Conservation (phyloP, 306 rosid species). For the Parietaria judaica region DNA sequence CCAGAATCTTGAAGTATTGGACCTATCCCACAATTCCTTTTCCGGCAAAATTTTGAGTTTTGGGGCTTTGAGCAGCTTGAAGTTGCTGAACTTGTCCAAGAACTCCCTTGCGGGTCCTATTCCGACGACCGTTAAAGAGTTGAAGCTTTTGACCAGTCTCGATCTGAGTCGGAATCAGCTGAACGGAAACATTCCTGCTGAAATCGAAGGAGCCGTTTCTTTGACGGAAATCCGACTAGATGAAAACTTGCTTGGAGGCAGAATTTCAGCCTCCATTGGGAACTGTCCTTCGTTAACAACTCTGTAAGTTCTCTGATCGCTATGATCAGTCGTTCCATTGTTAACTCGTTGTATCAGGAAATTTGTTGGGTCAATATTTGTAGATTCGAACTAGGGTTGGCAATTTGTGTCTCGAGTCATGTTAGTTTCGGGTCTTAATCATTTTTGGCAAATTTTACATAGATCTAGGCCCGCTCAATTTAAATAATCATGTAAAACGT, state of each 20-base stretch:
- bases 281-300: slow-evolving; percentile 64
- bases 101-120: slow-evolving; percentile 68
- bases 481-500: too few species aligned
- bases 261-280: slow-evolving; percentile 59
- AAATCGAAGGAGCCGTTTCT: slow-evolving; percentile 55
- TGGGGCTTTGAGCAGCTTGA: slow-evolving; percentile 56
- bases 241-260: slow-evolving; percentile 56
- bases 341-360: neutral
- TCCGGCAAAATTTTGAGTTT: slow-evolving; percentile 58
- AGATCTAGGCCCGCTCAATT: too few species aligned
- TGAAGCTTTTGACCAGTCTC: slow-evolving; percentile 49
- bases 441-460: too few species aligned
- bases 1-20: slow-evolving; percentile 58
- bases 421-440: too few species aligned
- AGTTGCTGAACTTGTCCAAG: slow-evolving; percentile 49
- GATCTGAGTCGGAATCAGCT: slow-evolving; percentile 69
- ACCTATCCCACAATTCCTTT: slow-evolving; percentile 70
- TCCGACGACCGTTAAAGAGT: slow-evolving; percentile 53
- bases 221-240: slow-evolving; percentile 61
- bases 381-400: neutral
- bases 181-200: slow-evolving; percentile 68
- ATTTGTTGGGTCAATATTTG: neutral
- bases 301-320: slow-evolving; percentile 56
- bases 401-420: too few species aligned
- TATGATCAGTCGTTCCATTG: slow-evolving; percentile 3